Evolutionary conservation across 352 stramenopile species (phyloP), one percentile per base, ranked within the genome.

Genomic region (Aphanomyces euteiches): DNA sequence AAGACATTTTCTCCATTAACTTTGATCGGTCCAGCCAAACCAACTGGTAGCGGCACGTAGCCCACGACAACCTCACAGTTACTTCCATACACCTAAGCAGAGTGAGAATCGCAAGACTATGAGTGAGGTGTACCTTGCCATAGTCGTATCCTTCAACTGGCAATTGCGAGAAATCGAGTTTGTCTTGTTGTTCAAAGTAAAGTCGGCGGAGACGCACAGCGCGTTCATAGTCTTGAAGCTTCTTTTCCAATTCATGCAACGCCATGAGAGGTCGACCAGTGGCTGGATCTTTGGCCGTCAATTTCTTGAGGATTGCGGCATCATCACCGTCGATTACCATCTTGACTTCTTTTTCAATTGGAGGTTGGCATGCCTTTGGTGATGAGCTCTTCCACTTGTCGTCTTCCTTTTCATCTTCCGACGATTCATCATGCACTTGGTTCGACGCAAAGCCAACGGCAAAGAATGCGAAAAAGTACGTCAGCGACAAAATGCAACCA

Each of bases 11-110:
- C 77, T 34, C 79, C 82, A 76, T 98, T 95, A 21, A 98, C 74
- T 34, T 80, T 79, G 15, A 98, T 74, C 13, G 92, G 92, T 47
- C 92, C 92, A 6, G 91, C 86, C 36, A 97, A 77, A 43, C 92
- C 92, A 28, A 97, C 81, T 6, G 92, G 92, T 73, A 97, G 73
- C 1, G 90, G 90, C 43, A 97, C 76, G 69, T 96, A 97, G 4
- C 90, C 90, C 8, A 96, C 81, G 19, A 97, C 90, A 72, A 95
- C 96, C 77, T 98, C 92, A 78, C 90, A 97, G 75, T 97, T 97
- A 19, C 83, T 83, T 15, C 90, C 90, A 66, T 94, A 81, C 36
- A 97, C 83, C 53, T 83, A 77, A 54, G 39, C 15, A 13, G 39
- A 10, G 19, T 13, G 37, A 12, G 19, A 17, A 41, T 19, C 19